phyloP scores from a whole-genome alignment of 208 protist species.

The Trypanosoma cruzi region DNA sequence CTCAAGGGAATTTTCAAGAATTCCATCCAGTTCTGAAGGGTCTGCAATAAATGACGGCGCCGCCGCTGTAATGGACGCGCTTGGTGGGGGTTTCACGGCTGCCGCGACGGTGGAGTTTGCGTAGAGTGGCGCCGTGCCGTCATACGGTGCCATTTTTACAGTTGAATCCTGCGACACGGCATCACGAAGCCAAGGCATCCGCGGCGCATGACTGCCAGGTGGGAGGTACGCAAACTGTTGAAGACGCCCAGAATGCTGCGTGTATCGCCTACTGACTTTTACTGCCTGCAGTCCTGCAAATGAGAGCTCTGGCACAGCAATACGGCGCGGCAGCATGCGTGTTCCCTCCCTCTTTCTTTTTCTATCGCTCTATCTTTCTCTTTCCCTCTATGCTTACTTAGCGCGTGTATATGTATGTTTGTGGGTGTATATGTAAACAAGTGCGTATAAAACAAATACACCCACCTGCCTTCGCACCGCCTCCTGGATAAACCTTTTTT shows the following conservation, averaged over 20 bases:
- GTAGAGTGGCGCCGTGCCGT: too few relatives aligned
- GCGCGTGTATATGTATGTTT: constrained; percentile 7
- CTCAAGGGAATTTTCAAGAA: background rate
- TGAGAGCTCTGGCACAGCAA: constrained; percentile 4
- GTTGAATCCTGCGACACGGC: background rate
- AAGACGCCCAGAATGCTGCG: background rate
- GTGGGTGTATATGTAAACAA: constrained; percentile 16
- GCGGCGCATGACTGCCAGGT: constrained; percentile 48
- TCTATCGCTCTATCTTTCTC: too few relatives aligned
- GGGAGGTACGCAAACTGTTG: constrained; percentile 44
- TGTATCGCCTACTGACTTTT: background rate
- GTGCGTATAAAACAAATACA: constrained; percentile 20
- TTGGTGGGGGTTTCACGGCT: too few relatives aligned
- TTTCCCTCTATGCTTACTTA: constrained; percentile 12
- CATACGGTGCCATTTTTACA: background rate
- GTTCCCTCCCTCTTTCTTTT: too few relatives aligned
- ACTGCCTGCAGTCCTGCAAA: background rate
- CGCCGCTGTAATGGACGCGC: too few relatives aligned
- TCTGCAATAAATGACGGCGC: background rate
- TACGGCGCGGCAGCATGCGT: constrained; percentile 30
- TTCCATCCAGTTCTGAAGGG: constrained; percentile 7
- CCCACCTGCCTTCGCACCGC: background rate
- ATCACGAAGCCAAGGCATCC: constrained; percentile 61
- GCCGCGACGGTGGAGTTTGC: too few relatives aligned
- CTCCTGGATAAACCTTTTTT: background rate